Base-by-base conservation (phyloP, 2,329 filamentous ascomycete species). In the Drechslerella dactyloides region DNA sequence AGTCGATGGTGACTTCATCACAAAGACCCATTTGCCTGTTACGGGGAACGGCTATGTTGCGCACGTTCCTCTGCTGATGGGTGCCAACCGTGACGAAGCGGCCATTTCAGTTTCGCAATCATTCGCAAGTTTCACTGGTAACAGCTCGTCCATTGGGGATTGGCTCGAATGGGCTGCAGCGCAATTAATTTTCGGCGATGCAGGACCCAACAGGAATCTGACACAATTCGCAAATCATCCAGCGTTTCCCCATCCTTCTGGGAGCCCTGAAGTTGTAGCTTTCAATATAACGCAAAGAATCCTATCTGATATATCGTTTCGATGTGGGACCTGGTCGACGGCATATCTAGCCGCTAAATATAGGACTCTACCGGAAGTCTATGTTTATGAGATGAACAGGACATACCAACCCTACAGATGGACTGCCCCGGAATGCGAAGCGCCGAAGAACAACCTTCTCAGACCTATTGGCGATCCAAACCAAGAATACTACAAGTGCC, bases 401-500 rank as follows among this genome's bases (percentile, higher is more conserved):
- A 82, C 79, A 4, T 82, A 81, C 75, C 79, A 77, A 57, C 76
- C 76, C 8, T 19, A 60, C 2, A 76, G 75, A 1, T 79, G 78
- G 74, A 78, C 76, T 13, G 74, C 72, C 15, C 72, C 76, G 2
- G 76, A 75, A 75, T 81, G 79, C 72, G 73, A 73, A 30, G 75
- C 78, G 13, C 76, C 27, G 27, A 33, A 33, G 27, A 33, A 3
- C 27, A 33, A 33, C 8, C 27, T 77, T 1, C 63, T 74, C 17
- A 78, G 78, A 0, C 62, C 74, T 0, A 66, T 68, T 50, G 78
- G 78, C 19, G 78, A 81, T 63, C 79, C 80, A 2, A 74, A 77
- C 21, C 42, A 58, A 4, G 80, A 81, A 66, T 82, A 82, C 74
- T 79, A 78, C 74, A 81, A 81, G 70, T 82, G 81, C 75, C 80